Conservation (phyloP, 2,329 filamentous ascomycete species). For the Daldinia eschscholtzii region DNA sequence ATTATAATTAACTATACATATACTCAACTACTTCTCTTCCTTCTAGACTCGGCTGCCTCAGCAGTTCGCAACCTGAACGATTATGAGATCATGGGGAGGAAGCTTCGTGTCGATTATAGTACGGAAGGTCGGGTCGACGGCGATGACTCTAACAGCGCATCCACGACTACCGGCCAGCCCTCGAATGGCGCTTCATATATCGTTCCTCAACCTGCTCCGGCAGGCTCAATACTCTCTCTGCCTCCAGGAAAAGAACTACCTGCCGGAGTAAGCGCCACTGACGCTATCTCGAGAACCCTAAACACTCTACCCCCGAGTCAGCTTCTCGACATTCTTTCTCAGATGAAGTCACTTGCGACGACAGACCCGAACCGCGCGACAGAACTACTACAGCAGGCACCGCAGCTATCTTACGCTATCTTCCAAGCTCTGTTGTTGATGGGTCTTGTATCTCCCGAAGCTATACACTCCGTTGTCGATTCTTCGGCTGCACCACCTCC, state of each 20-base stretch:
- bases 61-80: conserved; percentile 97
- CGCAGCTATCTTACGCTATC: conserved; percentile 92
- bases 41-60: conserved; percentile 81
- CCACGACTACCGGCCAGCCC: conserved; percentile 41
- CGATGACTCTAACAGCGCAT: conserved; percentile 60
- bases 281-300: conserved; percentile 92
- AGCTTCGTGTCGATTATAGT: conserved; percentile 94
- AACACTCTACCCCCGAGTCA: conserved; percentile 87
- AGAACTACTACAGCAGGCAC: conserved; percentile 87
- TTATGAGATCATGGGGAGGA: conserved; percentile 93
- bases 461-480: conserved; percentile 85
- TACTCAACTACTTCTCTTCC: conserved; percentile 22
- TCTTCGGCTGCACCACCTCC: conserved; percentile 59
- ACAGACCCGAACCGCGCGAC: conserved; percentile 85
- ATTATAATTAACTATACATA: not conserved
- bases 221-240: conserved; percentile 78
- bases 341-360: conserved; percentile 92
- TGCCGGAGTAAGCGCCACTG: conserved; percentile 83
- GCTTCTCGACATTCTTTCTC: conserved; percentile 90
- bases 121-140: conserved; percentile 86
- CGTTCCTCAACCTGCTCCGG: conserved; percentile 51
- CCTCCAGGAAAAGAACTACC: conserved; percentile 88
- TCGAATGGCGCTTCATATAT: conserved; percentile 53
- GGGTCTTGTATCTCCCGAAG: conserved; percentile 88
- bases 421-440: conserved; percentile 95